These are phyloP conservation scores for Warburgia ugandensis DNA, from an alignment of 164 flowering plant species.

Conservation along the genomic window DNA sequence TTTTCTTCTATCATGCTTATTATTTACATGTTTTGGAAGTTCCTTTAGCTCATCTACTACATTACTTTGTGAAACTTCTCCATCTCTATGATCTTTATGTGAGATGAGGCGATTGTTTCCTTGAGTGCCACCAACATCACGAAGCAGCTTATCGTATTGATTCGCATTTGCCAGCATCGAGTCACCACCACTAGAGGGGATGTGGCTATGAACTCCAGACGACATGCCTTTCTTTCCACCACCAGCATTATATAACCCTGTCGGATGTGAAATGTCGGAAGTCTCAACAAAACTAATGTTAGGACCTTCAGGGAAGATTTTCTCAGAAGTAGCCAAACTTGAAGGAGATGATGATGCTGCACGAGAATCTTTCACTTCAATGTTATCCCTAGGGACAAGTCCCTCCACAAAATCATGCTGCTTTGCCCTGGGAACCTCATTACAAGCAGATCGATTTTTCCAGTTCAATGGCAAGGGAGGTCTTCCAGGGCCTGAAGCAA, in stretches of 20 bases:
- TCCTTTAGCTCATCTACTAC: constrained; percentile 16
- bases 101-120: too few species aligned
- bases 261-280: too few species aligned
- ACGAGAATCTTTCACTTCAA: constrained; percentile 31
- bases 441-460: constrained; percentile 65
- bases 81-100: constrained; percentile 17
- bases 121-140: constrained; percentile 11
- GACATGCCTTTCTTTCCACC: too few species aligned
- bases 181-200: too few species aligned
- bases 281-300: constrained; percentile 18
- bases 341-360: constrained; percentile 37
- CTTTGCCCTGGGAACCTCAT: constrained; percentile 69
- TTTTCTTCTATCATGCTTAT: constrained; percentile 28
- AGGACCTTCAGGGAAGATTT: constrained; percentile 8
- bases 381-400: constrained; percentile 36
- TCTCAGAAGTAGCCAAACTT: constrained; percentile 31
- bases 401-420: constrained; percentile 57
- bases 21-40: constrained; percentile 19
- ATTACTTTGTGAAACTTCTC: constrained; percentile 20
- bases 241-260: too few species aligned
- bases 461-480: constrained; percentile 71
- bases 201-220: too few species aligned
- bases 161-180: too few species aligned
- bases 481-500: constrained; percentile 36
- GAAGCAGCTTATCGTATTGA: too few species aligned